Conservation (phyloP, 208 protist genomes). For the Wallacemonas sp. region DNA sequence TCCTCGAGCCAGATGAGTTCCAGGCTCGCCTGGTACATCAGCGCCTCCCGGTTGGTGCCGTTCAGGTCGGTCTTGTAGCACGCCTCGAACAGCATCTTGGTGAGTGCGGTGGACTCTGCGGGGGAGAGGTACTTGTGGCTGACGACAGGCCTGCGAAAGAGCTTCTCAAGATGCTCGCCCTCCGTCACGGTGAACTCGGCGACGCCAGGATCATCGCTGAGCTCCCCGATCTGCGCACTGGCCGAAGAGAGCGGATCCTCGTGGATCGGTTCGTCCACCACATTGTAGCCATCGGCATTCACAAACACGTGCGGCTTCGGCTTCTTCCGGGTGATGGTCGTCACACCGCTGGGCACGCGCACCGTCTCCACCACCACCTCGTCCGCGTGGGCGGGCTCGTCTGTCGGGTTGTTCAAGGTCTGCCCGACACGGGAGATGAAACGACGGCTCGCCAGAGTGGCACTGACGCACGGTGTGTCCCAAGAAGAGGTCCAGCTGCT, state of each 20-base stretch:
- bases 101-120: conserved; percentile 38
- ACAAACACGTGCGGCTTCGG: neutral
- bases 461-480: no score
- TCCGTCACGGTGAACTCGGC: conserved; percentile 31
- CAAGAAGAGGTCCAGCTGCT: no score
- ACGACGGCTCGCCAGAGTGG: no score
- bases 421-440: neutral
- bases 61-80: conserved; percentile 55
- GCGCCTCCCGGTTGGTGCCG: conserved; percentile 39
- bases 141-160: conserved; percentile 15
- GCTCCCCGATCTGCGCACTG: no score
- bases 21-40: conserved; percentile 72
- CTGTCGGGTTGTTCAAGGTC: neutral
- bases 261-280: no score
- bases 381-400: neutral
- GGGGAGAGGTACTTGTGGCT: conserved; percentile 30
- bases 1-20: conserved; percentile 83
- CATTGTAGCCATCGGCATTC: conserved; percentile 13
- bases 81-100: conserved; percentile 57
- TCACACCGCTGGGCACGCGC: conserved; percentile 5
- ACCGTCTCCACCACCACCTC: conserved; percentile 12
- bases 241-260: neutral
- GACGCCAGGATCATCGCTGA: neutral
- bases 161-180: conserved; percentile 25
- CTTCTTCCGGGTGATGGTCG: neutral